Evolutionary conservation across 176 grass and related monocot species (phyloP).

Genomic region (Eragrostis nindensis): DNA sequence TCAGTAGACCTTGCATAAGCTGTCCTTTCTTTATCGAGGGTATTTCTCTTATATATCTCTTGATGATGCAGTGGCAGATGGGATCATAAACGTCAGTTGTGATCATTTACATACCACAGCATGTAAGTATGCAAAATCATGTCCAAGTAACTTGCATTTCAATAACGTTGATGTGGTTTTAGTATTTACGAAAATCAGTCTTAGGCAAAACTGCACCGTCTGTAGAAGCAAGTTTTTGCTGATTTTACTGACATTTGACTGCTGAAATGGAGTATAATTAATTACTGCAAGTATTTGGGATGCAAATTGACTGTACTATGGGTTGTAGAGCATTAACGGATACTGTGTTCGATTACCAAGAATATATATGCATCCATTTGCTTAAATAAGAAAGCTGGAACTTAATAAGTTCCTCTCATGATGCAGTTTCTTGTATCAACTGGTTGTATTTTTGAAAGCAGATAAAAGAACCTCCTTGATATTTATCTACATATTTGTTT

Average conservation of each 20-base stretch:
- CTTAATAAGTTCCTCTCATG: neutral
- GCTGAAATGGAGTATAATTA: neutral
- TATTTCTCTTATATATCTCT: constrained; percentile 29
- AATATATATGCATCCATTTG: neutral
- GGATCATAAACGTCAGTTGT: constrained; percentile 50
- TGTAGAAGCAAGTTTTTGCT: neutral
- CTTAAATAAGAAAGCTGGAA: neutral
- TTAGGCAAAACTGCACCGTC: neutral
- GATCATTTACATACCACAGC: neutral
- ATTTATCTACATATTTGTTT: neutral
- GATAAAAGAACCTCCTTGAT: neutral
- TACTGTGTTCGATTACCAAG: neutral
- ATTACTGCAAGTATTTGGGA: neutral
- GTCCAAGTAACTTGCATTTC: constrained; percentile 1
- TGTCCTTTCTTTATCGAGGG: constrained; percentile 4
- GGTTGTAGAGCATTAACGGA: neutral
- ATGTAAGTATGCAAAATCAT: constrained; percentile 45
- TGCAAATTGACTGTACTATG: neutral
- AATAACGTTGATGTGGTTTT: neutral
- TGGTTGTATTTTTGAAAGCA: neutral
- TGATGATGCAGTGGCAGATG: constrained; percentile 87
- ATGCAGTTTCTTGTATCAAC: neutral
- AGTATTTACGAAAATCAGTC: neutral
- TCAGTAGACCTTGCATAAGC: neutral
- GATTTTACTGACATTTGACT: constrained; percentile 7